Evolutionary conservation across 352 stramenopile genomes (phyloP), one percentile per base, ranked within the genome.

Genomic region (Pythium apleroticum): DNA sequence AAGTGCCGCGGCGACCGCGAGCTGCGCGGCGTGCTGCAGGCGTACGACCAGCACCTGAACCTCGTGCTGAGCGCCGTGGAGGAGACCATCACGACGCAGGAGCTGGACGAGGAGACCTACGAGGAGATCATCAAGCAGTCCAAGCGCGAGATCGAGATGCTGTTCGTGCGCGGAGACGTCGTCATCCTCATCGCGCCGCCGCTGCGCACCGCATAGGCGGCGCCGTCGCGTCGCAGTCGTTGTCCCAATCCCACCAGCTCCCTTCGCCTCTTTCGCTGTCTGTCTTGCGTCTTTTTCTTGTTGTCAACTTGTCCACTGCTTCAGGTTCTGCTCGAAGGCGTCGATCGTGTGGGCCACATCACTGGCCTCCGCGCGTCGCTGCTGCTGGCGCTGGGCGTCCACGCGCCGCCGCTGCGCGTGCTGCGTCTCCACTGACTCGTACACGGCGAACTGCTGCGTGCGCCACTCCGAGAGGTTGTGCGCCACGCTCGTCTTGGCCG

Each of bases 1-100:
- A 99, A 99, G 84, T 99, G 97, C 82, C 90, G 97, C 48, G 97
- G 97, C 27, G 95, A 99, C 54, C 81, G 97, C 31, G 97, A 99
- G 82, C 86, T 99, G 33, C 86, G 97, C 45, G 98, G 98, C 31
- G 96, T 97, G 76, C 81, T 99, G 49, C 97, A 99, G 79, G 97
- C 96, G 1, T 99, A 98, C 74, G 97, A 99, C 77, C 96, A 99
- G 75, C 97, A 99, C 78, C 80, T 99, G 33, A 99, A 99, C 78
- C 97, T 99, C 90, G 96, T 99, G 56, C 77, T 99, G 25, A 97
- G 96, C 62, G 96, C 99, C 65, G 98, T 99, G 19, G 97, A 99
- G 75, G 98, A 99, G 84, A 99, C 97, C 24, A 97, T 99, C 43
- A 98, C 95, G 15, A 96, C 85, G 33, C 88, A 96, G 63, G 97